Percentiles rank a stretch among this genome's conserved stretches.
Evolutionary conservation across 2,329 filamentous ascomycete species (phyloP).

Genomic region (Calycina herbarum): DNA sequence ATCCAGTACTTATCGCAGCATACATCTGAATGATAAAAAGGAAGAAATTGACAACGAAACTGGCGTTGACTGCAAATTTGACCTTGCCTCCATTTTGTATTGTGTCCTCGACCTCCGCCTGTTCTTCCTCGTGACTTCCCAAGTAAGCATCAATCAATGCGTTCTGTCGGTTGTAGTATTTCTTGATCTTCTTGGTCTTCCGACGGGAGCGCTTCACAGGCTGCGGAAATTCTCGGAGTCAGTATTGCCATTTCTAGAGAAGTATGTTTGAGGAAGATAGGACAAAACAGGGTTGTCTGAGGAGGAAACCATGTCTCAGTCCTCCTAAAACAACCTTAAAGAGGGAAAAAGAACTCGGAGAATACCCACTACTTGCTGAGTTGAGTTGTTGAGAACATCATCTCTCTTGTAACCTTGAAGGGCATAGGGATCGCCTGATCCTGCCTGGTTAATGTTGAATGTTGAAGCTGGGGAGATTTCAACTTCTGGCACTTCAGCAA

Average conservation of each 20-base stretch:
- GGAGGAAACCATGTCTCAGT: too few relatives aligned
- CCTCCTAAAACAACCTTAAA: too few relatives aligned
- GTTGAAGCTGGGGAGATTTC: neutral
- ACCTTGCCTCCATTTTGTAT: constrained; percentile 51
- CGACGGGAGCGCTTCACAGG: neutral
- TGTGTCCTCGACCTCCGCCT: constrained; percentile 50
- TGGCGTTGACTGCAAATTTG: constrained; percentile 53
- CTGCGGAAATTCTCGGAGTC: too few relatives aligned
- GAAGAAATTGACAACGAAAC: constrained; percentile 52
- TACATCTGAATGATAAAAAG: constrained; percentile 60
- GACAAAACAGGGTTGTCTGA: too few relatives aligned
- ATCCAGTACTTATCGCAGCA: constrained; percentile 57
- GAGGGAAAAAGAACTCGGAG: too few relatives aligned
- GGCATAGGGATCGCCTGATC: constrained; percentile 3
- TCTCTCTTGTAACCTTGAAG: constrained; percentile 6
- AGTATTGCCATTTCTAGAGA: too few relatives aligned
- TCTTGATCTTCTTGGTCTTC: constrained; percentile 39
- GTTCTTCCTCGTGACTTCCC: constrained; percentile 56
- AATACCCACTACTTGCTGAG: neutral
- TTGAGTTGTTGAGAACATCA: neutral
- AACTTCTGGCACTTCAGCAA: neutral
- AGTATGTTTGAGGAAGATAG: too few relatives aligned
- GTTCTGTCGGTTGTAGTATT: constrained; percentile 50
- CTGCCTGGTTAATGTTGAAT: neutral
- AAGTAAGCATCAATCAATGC: constrained; percentile 54